A percentile compares a stretch with the other conserved stretches of the same genome.
Conservation (phyloP, 192 early-diverging fungal species). For the Dissophora globulifera region DNA sequence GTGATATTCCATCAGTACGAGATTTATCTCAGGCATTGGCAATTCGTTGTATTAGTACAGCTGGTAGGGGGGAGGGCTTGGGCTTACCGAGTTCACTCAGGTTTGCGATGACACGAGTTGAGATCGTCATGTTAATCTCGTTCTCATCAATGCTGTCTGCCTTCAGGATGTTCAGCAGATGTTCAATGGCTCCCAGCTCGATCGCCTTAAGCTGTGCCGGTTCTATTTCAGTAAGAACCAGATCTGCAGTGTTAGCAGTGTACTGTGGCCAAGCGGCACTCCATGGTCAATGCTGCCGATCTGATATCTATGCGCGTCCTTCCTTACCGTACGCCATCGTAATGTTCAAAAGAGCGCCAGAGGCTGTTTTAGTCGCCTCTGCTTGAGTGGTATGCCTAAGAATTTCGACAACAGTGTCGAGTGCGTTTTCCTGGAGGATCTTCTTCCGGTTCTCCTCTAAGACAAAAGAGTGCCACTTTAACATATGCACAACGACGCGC, state of each 20-base stretch:
- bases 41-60: too few species aligned
- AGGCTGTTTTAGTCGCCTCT: conserved; percentile 52
- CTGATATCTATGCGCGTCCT: too few species aligned
- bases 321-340: conserved; percentile 63
- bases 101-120: conserved; percentile 35
- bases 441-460: conserved; percentile 61
- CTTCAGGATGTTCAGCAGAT: conserved; percentile 29
- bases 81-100: conserved; percentile 37
- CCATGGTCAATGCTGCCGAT: too few species aligned
- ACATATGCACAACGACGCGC: too few species aligned
- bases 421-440: conserved; percentile 47
- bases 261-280: too few species aligned
- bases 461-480: not conserved
- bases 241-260: too few species aligned
- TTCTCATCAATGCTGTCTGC: conserved; percentile 28
- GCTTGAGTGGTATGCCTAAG: conserved; percentile 37
- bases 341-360: conserved; percentile 62
- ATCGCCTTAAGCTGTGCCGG: conserved; percentile 54
- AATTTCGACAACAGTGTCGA: conserved; percentile 31
- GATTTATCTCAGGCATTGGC: not conserved
- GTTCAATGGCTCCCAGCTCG: conserved; percentile 33
- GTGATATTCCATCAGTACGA: not conserved
- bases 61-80: too few species aligned
- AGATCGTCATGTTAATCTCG: conserved; percentile 40
- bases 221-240: too few species aligned